These are phyloP conservation scores for Arachnopeziza araneosa DNA, from an alignment of 2,329 filamentous ascomycete species.

Conservation along the genomic window DNA sequence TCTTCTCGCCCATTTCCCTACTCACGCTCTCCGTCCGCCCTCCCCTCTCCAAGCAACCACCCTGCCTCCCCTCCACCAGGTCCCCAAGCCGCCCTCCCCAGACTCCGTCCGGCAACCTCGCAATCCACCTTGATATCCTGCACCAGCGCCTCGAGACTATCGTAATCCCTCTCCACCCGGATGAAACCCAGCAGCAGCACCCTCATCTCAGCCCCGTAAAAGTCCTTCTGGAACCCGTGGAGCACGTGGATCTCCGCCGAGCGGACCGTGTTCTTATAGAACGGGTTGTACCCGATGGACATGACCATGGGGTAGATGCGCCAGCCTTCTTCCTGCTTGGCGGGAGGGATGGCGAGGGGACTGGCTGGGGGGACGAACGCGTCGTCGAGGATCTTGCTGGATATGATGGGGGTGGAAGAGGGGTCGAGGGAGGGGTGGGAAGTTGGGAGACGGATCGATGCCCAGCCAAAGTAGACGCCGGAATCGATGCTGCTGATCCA, in stretches of 20 bases:
- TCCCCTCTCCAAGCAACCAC: neutral
- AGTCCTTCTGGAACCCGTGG: slow-evolving; percentile 70
- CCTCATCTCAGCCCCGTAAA: slow-evolving; percentile 77
- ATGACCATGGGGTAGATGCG: slow-evolving; percentile 79
- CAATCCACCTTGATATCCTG: slow-evolving; percentile 88
- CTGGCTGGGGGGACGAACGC: slow-evolving; percentile 18
- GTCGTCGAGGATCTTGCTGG: slow-evolving; percentile 10
- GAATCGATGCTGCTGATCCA: slow-evolving; percentile 62
- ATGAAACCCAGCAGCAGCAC: slow-evolving; percentile 83
- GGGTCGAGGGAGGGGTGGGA: slow-evolving; percentile 35
- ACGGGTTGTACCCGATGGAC: slow-evolving; percentile 95
- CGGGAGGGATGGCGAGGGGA: slow-evolving; percentile 22
- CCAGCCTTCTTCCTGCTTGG: slow-evolving; percentile 19
- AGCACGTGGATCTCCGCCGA: slow-evolving; percentile 89
- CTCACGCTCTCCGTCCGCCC: neutral
- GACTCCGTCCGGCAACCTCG: slow-evolving; percentile 68
- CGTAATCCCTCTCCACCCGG: slow-evolving; percentile 83
- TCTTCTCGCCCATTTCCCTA: neutral
- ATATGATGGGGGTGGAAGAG: slow-evolving; percentile 22
- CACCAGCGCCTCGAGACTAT: slow-evolving; percentile 73
- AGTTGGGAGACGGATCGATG: slow-evolving; percentile 58
- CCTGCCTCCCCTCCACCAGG: neutral
- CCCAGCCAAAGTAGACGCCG: slow-evolving; percentile 93
- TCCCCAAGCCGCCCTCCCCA: slow-evolving; percentile 59
- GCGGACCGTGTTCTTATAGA: slow-evolving; percentile 85